Evolutionary conservation across 1,284 basidiomycete species (phyloP).

Genomic region (Mycosarcoma maydis): DNA sequence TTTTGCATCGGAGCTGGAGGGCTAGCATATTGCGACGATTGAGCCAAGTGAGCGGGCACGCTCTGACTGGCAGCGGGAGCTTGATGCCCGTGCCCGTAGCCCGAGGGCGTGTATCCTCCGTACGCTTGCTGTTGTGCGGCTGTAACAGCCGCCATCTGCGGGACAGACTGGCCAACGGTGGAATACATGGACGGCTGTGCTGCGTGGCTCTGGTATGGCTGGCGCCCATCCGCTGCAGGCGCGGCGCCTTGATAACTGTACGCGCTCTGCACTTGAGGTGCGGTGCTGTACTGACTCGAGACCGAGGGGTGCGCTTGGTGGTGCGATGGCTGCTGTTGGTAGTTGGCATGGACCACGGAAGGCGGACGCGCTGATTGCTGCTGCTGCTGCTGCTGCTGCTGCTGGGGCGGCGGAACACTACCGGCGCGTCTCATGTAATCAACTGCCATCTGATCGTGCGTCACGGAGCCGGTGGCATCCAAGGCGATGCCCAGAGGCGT

Average conservation of each 20-base stretch:
- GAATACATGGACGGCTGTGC: slow-evolving; percentile 42
- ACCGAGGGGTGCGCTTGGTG: slow-evolving; percentile 54
- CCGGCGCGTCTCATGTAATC: slow-evolving; percentile 69
- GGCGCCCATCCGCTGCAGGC: slow-evolving; percentile 13
- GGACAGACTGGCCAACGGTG: slow-evolving; percentile 24
- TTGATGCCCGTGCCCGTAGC: slow-evolving; percentile 26
- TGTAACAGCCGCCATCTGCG: slow-evolving; percentile 20
- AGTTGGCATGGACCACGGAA: slow-evolving; percentile 41
- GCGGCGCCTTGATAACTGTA: slow-evolving; percentile 31
- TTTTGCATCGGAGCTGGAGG: slow-evolving; percentile 25
- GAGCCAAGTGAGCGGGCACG: slow-evolving; percentile 36
- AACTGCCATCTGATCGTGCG: slow-evolving; percentile 81
- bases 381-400: slow-evolving; percentile 36
- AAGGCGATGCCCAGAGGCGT: slow-evolving; percentile 77
- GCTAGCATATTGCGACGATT: slow-evolving; percentile 24
- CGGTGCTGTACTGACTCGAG: slow-evolving; percentile 51
- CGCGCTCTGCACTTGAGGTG: slow-evolving; percentile 30
- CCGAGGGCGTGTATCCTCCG: slow-evolving; percentile 20
- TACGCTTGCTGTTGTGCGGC: slow-evolving; percentile 27
- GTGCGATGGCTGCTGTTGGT: slow-evolving; percentile 23
- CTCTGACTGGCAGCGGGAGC: slow-evolving; percentile 35
- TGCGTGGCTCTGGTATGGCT: slow-evolving; percentile 27
- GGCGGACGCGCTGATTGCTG: slow-evolving; percentile 39
- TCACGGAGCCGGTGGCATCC: slow-evolving; percentile 79
- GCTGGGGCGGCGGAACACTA: slow-evolving; percentile 72